Evolutionary conservation across 768 basidiomycete species (phyloP), one percentile per base, ranked within the genome.

Genomic region (Naematelia encephala): DNA sequence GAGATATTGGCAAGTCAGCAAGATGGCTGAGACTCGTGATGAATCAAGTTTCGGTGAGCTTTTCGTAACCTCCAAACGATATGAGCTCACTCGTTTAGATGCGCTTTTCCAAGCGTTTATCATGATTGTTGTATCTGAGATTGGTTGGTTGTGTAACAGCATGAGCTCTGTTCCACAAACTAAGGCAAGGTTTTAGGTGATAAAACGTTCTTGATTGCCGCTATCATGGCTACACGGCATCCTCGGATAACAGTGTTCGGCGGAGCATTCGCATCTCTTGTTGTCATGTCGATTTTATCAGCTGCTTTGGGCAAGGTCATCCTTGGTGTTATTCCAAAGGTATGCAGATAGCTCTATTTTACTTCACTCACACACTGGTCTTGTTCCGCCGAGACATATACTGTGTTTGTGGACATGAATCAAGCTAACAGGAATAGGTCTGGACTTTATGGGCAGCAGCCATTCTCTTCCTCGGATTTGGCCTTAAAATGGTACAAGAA

Each of bases 231-330:
- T 11, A 92, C 92, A 86, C 87, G 91, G 5, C 80, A 90, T 86
- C 72, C 88, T 84, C 69, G 91, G 21, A 66, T 87, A 45, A 78
- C 86, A 57, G 91, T 99, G 59, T 97, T 97, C 73, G 81, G 73
- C 21, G 96, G 93, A 28, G 93, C 96, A 1, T 87, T 97, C 66
- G 82, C 84, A 14, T 91, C 91, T 5, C 84, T 99, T 46, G 82
- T 88, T 54, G 78, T 96, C 76, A 99, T 99, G 96, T 92, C 90
- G 50, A 80, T 93, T 43, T 85, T 98, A 51, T 92, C 90, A 13
- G 91, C 94, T 11, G 87, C 85, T n/a, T 83, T 98, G 81, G 96
- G 96, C 0, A 87, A 91, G 72, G 79, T 98, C 47, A 84, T 99
- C 0, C 88, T 91, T 0, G 84, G 86, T 0, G 83, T 98, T 34